phyloP scores from a whole-genome alignment of 164 flowering plant species.

The Houttuynia cordata region DNA sequence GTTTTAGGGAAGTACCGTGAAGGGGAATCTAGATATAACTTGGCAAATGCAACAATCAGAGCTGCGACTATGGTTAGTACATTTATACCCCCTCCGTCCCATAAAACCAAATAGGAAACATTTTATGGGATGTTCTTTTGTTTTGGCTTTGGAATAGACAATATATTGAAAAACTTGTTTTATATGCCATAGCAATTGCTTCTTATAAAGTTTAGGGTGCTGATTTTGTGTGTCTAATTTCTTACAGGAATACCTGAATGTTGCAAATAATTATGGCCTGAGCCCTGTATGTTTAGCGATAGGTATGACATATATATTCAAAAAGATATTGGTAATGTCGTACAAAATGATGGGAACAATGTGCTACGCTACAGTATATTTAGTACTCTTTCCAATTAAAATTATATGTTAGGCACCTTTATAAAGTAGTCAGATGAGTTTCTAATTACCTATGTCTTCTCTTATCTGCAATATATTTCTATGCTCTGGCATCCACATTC shows the following conservation, averaged over 20 bases:
- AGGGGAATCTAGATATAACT: conserved; percentile 76
- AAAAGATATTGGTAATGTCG: not conserved
- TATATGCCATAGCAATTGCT: too few species aligned
- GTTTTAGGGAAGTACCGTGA: conserved; percentile 61
- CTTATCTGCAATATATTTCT: not conserved
- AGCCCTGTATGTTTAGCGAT: conserved; percentile 67
- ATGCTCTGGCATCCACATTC: too few species aligned
- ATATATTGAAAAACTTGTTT: too few species aligned
- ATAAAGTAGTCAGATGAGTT: not conserved
- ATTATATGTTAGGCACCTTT: not conserved
- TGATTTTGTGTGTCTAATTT: not conserved
- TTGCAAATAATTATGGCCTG: conserved; percentile 43
- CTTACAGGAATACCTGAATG: conserved; percentile 43
- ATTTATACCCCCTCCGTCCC: too few species aligned
- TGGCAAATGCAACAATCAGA: conserved; percentile 27
- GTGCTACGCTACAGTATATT: not conserved
- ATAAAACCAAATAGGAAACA: too few species aligned
- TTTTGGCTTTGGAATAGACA: not conserved
- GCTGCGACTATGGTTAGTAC: conserved; percentile 36
- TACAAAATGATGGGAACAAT: not conserved
- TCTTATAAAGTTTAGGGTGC: too few species aligned
- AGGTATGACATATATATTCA: conserved; percentile 25
- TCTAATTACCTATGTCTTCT: not conserved
- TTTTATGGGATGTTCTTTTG: not conserved
- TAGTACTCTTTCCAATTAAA: not conserved